Base-by-base conservation (phyloP, 2,329 filamentous ascomycete genomes). In the Alternaria ventricosa region DNA sequence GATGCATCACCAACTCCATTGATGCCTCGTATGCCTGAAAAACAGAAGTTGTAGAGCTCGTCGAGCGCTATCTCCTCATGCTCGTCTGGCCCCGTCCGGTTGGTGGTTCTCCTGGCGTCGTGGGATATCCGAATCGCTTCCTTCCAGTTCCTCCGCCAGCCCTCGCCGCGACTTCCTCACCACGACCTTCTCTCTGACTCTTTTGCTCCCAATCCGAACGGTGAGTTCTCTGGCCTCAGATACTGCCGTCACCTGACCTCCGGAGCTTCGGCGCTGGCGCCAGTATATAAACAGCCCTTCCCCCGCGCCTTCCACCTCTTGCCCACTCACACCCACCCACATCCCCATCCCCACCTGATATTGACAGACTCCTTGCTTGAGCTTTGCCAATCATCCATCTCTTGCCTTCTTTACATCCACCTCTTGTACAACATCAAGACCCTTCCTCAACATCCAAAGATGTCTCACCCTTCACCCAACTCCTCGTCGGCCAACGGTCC, bases 391-490 rank as follows among this genome's bases (percentile, higher is more conserved):
- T 13, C 33, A 46, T 62, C 55, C 25, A 46, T 36, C 62, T 60
- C 62, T 68, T 67, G 64, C 23, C 41, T 54, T 25, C 57, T 57
- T 67, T 66, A 55, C 59, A 61, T 68, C 63, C 63, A 69, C 60
- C 68, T 65, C 54, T 61, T 54, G 60, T 50, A 22, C 13, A 33
- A 50, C 30, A 59, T 18, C 33, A 25, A 46, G 22, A 28, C 28
- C 27, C 15, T 30, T 60, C 36, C 10, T 18, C 25, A 11, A 43
- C 60, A 22, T 66, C 61, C 68, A 60, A 68, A 25, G 66, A 76
- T 76, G 72, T 76, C 71, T 64, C 69, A 69, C 54, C 66, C 68
- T 41, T 75, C 73, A 28, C 68, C 72, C 18, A 62, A 67, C 53
- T 75, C 73, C 13, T 74, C 71, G 13, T 65, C 63, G 27, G 67